phyloP scores from a whole-genome alignment of 805 yeast genomes.

The Yarrowia bubula region DNA sequence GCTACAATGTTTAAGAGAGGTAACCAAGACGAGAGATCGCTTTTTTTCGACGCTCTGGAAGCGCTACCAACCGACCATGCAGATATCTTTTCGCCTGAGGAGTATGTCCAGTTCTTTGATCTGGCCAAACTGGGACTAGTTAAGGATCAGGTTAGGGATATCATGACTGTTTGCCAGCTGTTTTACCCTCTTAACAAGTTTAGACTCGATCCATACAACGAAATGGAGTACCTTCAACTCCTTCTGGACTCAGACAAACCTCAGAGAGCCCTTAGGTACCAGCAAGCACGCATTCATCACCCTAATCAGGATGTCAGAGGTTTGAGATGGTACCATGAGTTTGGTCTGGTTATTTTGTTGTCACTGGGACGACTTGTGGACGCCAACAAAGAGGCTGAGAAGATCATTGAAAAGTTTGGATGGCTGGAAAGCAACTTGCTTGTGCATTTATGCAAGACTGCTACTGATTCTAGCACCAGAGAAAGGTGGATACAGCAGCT shows the following conservation, averaged over 20 bases:
- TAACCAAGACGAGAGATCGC: background rate
- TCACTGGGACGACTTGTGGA: background rate
- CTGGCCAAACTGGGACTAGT: constrained; percentile 19
- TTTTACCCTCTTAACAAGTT: constrained; percentile 2
- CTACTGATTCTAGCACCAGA: background rate
- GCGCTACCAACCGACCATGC: background rate
- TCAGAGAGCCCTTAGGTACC: background rate
- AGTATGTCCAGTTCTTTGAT: constrained; percentile 15
- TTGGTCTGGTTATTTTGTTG: background rate
- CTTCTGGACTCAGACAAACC: constrained; percentile 11
- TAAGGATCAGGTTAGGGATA: background rate
- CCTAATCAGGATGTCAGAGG: background rate
- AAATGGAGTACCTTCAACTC: constrained; percentile 23
- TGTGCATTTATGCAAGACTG: constrained; percentile 1
- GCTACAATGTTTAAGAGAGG: background rate
- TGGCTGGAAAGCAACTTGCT: constrained; percentile 16
- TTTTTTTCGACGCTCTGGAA: background rate
- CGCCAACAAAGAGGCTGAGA: background rate
- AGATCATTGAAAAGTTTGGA: background rate
- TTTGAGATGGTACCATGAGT: constrained; percentile 20
- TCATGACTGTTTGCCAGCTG: constrained; percentile 6
- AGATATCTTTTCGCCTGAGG: constrained; percentile 7
- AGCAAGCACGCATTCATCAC: background rate
- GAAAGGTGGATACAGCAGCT: background rate
- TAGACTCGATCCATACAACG: constrained; percentile 21